Evolutionary conservation across 441 rosid genomes (phyloP).

Genomic region (Gossypium schwendimanii): DNA sequence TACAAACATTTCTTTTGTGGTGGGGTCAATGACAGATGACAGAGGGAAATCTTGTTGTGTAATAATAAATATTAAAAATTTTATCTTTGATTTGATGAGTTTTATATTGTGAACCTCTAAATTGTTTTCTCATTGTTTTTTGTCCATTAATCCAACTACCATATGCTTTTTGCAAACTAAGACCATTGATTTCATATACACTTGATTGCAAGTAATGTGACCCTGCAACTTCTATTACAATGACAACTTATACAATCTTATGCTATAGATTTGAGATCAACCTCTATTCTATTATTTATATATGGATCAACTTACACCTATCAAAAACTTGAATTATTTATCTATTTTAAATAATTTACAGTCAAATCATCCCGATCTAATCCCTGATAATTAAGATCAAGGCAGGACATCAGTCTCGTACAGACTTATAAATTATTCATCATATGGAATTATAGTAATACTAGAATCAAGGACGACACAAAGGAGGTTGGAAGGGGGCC

Average conservation of each 20-base stretch:
- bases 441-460: too few species aligned
- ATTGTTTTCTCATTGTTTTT: constrained; percentile 4
- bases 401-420: too few species aligned
- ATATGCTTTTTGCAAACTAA: background rate
- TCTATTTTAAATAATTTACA: background rate
- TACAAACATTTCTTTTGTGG: background rate
- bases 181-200: background rate
- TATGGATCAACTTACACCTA: background rate
- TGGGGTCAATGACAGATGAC: background rate
- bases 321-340: background rate
- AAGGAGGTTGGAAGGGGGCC: too few species aligned
- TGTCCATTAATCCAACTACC: background rate
- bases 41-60: background rate
- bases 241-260: constrained; percentile 5
- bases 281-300: background rate
- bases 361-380: too few species aligned
- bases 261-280: background rate
- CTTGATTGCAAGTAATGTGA: background rate
- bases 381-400: too few species aligned
- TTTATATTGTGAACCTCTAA: background rate
- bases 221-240: constrained; percentile 6
- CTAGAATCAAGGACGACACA: too few species aligned
- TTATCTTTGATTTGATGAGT: background rate
- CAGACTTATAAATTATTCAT: too few species aligned
- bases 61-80: background rate